Percentiles rank a stretch among this genome's conserved stretches.
Evolutionary conservation across 192 early-diverging fungal genomes (phyloP).

Genomic region (Globomyces pollinis-pini): DNA sequence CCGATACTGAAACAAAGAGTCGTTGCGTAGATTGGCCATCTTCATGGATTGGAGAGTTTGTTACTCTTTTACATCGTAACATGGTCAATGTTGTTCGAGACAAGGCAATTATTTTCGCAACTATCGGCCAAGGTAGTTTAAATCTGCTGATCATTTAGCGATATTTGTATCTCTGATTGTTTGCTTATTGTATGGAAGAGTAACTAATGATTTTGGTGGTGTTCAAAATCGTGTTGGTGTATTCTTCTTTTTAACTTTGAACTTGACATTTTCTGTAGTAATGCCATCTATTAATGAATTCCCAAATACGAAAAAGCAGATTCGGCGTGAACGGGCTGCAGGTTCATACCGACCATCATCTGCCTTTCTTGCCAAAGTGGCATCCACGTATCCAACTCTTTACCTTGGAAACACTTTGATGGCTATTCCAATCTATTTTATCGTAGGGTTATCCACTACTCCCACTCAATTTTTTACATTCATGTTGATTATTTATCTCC

Average conservation of each 20-base stretch:
- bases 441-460: conserved; percentile 14
- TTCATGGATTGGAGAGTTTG: conserved; percentile 41
- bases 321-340: conserved; percentile 56
- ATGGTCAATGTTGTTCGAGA: conserved; percentile 24
- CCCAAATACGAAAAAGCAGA: conserved; percentile 21
- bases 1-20: background rate
- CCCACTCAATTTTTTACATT: conserved; percentile 18
- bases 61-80: conserved; percentile 38
- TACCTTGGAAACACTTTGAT: conserved; percentile 15
- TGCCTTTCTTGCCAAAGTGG: conserved; percentile 55
- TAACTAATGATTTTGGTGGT: conserved; percentile 36
- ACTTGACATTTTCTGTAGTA: conserved; percentile 47
- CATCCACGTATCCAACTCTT: conserved; percentile 38
- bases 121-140: conserved; percentile 12
- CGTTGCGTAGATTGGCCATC: conserved; percentile 6
- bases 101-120: conserved; percentile 7
- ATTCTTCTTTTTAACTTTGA: conserved; percentile 55
- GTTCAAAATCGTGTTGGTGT: conserved; percentile 55
- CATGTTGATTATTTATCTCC: conserved; percentile 15
- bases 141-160: conserved; percentile 44
- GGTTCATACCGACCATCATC: conserved; percentile 57
- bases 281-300: conserved; percentile 43
- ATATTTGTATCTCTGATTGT: conserved; percentile 52
- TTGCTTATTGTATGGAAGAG: conserved; percentile 35
- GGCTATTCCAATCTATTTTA: conserved; percentile 28